Evolutionary conservation across 164 flowering plant genomes (phyloP).

Genomic region (Magnolia sinica): DNA sequence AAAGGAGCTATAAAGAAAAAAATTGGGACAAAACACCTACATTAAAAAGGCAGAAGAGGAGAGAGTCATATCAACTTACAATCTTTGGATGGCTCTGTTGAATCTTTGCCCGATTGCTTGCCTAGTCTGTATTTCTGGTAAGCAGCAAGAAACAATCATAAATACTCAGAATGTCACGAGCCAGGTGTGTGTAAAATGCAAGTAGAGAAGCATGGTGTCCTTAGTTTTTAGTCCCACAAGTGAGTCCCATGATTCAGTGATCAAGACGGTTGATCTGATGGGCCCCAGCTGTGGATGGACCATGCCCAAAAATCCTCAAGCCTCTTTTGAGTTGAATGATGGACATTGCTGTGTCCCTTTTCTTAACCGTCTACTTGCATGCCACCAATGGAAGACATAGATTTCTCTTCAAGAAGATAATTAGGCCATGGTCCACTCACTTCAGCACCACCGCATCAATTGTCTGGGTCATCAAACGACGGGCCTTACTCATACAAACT

Average conservation of each 20-base stretch:
- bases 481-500: too few relatives aligned
- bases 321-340: not conserved
- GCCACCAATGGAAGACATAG: not conserved
- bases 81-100: conserved; percentile 47
- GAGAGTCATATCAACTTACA: conserved; percentile 29
- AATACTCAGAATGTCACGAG: not conserved
- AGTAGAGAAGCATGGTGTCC: not conserved
- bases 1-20: not conserved
- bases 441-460: too few relatives aligned
- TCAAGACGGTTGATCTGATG: not conserved
- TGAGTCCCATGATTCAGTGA: not conserved
- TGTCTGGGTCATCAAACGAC: too few relatives aligned
- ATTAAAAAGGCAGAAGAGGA: not conserved
- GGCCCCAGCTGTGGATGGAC: not conserved
- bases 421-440: not conserved
- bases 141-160: conserved; percentile 13
- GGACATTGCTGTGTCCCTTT: conserved; percentile 2
- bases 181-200: not conserved
- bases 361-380: not conserved
- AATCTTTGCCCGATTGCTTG: conserved; percentile 61
- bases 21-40: too few relatives aligned
- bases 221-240: not conserved
- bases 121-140: conserved; percentile 74
- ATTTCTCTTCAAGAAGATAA: not conserved
- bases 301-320: too few relatives aligned